A percentile compares a stretch with the other conserved stretches of the same genome.
phyloP scores from a whole-genome alignment of 345 rosid species.

The Linum trigynum region DNA sequence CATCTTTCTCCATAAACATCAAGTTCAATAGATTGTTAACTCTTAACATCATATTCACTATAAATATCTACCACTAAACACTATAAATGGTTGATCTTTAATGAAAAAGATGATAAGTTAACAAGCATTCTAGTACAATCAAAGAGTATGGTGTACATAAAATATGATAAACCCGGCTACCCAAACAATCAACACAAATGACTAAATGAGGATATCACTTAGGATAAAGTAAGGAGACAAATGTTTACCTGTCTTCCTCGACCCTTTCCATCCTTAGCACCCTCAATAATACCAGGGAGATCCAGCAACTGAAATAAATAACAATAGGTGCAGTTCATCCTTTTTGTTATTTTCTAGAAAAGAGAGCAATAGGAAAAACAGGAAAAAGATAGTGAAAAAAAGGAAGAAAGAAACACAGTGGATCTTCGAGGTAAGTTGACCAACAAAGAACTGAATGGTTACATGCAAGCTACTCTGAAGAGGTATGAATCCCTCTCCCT shows the following conservation, averaged over 20 bases:
- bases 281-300: slow-evolving; percentile 98
- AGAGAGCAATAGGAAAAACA: not conserved
- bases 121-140: too few species aligned
- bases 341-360: not conserved
- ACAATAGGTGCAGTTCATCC: not conserved
- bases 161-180: not conserved
- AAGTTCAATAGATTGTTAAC: too few species aligned
- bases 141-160: too few species aligned
- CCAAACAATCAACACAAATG: not conserved
- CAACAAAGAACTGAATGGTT: not conserved
- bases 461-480: not conserved
- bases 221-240: too few species aligned
- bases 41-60: too few species aligned
- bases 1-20: too few species aligned
- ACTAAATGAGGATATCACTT: too few species aligned
- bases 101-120: too few species aligned
- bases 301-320: slow-evolving; percentile 71
- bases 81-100: too few species aligned
- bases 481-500: not conserved
- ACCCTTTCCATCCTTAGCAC: slow-evolving; percentile 99
- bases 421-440: not conserved
- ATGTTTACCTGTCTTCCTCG: slow-evolving; percentile 91
- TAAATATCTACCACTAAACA: too few species aligned
- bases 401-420: not conserved
- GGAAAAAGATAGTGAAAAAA: not conserved